Evolutionary conservation across 2,329 filamentous ascomycete genomes (phyloP).

Genomic region (Hypomyces rosellus): DNA sequence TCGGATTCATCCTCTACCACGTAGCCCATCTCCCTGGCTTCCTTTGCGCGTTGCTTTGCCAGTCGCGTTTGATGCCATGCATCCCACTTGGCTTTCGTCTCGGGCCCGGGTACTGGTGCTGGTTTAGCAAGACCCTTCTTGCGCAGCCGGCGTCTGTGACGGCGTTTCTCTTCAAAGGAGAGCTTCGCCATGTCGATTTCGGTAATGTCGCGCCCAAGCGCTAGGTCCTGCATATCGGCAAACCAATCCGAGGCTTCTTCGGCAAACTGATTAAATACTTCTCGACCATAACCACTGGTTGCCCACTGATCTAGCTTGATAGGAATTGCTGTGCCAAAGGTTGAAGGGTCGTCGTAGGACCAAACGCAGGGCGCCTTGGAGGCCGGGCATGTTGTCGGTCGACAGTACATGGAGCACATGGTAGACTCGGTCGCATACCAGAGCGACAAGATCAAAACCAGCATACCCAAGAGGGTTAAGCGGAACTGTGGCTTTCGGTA

Average conservation of each 20-base stretch:
- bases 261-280: constrained; percentile 26
- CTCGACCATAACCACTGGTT: constrained; percentile 45
- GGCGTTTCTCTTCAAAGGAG: constrained; percentile 40
- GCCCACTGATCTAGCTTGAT: constrained; percentile 58
- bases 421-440: constrained; percentile 51
- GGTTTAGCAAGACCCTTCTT: constrained; percentile 39
- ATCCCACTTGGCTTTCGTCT: constrained; percentile 37
- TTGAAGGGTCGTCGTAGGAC: constrained; percentile 51
- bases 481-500: constrained; percentile 36
- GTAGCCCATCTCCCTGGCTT: constrained; percentile 35
- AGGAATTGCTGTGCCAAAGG: constrained; percentile 54
- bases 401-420: constrained; percentile 50
- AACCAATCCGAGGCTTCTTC: constrained; percentile 42
- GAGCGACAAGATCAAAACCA: constrained; percentile 36
- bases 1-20: constrained; percentile 26
- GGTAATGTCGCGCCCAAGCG: constrained; percentile 39
- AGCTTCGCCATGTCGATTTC: constrained; percentile 38
- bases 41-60: constrained; percentile 34
- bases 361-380: constrained; percentile 41
- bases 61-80: constrained; percentile 38
- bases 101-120: constrained; percentile 30
- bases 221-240: constrained; percentile 43
- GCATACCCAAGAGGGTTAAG: constrained; percentile 42
- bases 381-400: constrained; percentile 42
- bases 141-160: constrained; percentile 43